Percentiles rank a stretch among this genome's conserved stretches.
Conservation (phyloP, 768 basidiomycete species). For the Xerocomellus dryophilus region DNA sequence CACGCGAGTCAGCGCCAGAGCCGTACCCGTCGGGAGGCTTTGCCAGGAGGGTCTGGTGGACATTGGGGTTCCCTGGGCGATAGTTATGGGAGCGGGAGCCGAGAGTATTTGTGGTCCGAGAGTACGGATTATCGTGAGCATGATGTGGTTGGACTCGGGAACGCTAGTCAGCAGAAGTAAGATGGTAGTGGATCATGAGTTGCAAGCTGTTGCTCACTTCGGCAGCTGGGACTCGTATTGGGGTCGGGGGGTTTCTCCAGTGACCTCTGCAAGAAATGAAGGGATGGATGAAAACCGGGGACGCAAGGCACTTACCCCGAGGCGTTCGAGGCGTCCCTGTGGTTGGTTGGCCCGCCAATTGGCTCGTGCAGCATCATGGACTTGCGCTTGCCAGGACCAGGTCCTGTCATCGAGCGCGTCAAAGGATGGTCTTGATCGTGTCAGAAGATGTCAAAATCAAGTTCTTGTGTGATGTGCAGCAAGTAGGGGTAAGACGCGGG, state of each 20-base stretch:
- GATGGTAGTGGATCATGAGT: neutral
- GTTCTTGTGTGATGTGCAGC: conserved; percentile 1
- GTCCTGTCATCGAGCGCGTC: conserved; percentile 9
- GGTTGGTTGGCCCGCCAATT: conserved; percentile 15
- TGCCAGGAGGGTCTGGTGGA: conserved; percentile 19
- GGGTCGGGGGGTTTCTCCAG: conserved; percentile 25
- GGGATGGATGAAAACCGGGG: neutral
- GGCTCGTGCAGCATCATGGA: conserved; percentile 11
- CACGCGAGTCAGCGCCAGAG: neutral
- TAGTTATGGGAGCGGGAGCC: no score
- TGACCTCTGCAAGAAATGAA: conserved; percentile 2
- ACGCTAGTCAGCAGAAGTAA: conserved; percentile 12
- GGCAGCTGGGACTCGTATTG: conserved; percentile 17
- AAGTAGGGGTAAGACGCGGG: neutral
- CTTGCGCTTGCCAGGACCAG: conserved; percentile 11
- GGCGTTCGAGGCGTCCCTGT: conserved; percentile 31
- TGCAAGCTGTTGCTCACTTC: conserved; percentile 14
- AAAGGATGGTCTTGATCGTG: conserved; percentile 11
- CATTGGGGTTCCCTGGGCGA: conserved; percentile 26
- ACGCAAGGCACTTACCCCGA: conserved; percentile 16
- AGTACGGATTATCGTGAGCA: conserved; percentile 18
- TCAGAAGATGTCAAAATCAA: conserved; percentile 3
- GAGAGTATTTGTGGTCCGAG: neutral
- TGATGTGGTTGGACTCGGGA: neutral
- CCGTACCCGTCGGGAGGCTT: neutral